Conservation (phyloP, 2,329 filamentous ascomycete species). For the Cercospora sp. region DNA sequence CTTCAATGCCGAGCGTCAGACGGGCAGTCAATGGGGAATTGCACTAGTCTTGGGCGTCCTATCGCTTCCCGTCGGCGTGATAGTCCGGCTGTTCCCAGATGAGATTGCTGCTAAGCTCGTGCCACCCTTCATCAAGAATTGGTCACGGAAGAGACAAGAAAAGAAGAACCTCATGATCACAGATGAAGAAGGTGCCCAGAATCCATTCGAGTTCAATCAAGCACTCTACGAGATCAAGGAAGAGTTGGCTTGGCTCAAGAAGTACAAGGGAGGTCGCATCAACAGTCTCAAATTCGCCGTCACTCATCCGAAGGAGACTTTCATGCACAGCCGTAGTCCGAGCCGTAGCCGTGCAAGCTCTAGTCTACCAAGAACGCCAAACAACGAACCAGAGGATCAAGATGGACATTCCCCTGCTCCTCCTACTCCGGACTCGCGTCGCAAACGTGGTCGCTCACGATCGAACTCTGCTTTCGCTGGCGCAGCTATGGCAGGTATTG, state of each 20-base stretch:
- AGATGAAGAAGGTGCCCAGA: conserved; percentile 38
- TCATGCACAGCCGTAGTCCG: conserved; percentile 63
- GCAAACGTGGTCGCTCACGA: conserved; percentile 63
- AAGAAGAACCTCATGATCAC: conserved; percentile 46
- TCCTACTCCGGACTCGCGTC: conserved; percentile 56
- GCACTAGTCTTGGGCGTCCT: conserved; percentile 79
- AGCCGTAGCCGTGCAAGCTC: conserved; percentile 64
- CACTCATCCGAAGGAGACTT: conserved; percentile 69
- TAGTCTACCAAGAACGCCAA: conserved; percentile 64
- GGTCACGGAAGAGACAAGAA: conserved; percentile 42
- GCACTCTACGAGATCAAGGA: conserved; percentile 73
- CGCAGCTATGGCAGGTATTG: conserved; percentile 79
- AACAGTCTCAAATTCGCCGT: conserved; percentile 80
- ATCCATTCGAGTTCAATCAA: conserved; percentile 62
- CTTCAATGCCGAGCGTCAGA: conserved; percentile 72
- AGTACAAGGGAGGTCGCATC: conserved; percentile 76
- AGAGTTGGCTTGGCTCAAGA: conserved; percentile 77
- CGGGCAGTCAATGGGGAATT: conserved; percentile 79
- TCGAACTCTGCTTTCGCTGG: conserved; percentile 73
- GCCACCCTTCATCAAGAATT: conserved; percentile 43
- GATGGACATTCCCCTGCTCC: conserved; percentile 46
- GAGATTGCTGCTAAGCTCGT: conserved; percentile 53
- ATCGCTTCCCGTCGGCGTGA: conserved; percentile 80
- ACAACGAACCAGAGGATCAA: conserved; percentile 51
- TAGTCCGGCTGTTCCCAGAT: conserved; percentile 83